Conservation (phyloP, 257 asterid species). For the Solanum peruvianum region DNA sequence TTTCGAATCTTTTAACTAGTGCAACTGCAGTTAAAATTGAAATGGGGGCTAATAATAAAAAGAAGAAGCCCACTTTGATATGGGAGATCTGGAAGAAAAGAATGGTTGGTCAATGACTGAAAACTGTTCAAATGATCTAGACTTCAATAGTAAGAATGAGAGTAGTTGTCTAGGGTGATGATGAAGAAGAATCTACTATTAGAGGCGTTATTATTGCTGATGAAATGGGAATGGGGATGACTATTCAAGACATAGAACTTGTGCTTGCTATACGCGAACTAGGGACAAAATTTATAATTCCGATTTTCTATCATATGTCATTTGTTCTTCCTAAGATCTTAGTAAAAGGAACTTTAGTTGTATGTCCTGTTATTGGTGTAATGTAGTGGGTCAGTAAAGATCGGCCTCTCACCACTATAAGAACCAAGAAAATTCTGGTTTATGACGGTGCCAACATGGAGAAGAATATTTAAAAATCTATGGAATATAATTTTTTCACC, state of each 20-base stretch:
- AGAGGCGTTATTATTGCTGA: slow-evolving; percentile 63
- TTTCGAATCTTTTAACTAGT: no score
- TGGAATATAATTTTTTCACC: slow-evolving; percentile 51
- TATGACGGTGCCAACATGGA: no score
- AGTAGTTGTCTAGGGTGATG: slow-evolving; percentile 85
- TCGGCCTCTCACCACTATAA: no score
- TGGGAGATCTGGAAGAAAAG: slow-evolving; percentile 70
- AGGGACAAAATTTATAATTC: slow-evolving; percentile 18
- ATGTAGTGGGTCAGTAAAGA: no score
- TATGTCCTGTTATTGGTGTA: no score
- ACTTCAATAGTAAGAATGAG: slow-evolving; percentile 4
- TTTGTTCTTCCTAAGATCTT: slow-evolving; percentile 30
- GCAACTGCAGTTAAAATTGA: not conserved
- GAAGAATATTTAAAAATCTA: no score
- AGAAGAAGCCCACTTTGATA: slow-evolving; percentile 34
- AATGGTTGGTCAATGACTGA: slow-evolving; percentile 50
- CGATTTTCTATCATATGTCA: slow-evolving; percentile 18
- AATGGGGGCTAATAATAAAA: slow-evolving; percentile 12
- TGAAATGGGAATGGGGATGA: not conserved
- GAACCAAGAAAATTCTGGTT: no score
- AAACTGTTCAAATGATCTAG: slow-evolving; percentile 30
- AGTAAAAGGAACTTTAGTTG: slow-evolving; percentile 67
- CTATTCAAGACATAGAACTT: slow-evolving; percentile 38
- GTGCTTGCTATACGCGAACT: slow-evolving; percentile 46
- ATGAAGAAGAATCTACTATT: slow-evolving; percentile 62